These are phyloP conservation scores for Conticribra guillardii DNA, from an alignment of 108 stramenopile species.

Conservation along the genomic window DNA sequence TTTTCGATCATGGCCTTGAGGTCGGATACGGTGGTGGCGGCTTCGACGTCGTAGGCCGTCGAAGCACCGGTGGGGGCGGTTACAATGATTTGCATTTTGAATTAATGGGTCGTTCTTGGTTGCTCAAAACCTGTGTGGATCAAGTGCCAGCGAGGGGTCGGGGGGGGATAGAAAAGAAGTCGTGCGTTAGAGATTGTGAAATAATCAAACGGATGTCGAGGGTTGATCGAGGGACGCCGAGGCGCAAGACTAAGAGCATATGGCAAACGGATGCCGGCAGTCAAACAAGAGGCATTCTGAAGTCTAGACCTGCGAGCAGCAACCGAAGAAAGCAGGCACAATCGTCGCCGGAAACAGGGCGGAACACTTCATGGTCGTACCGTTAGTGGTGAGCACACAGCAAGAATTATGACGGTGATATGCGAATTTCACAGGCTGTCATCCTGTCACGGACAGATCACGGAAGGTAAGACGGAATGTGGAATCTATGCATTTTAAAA, in stretches of 20 bases:
- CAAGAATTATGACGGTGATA: conserved; percentile 19
- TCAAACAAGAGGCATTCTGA: neutral
- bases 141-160: neutral
- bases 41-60: conserved; percentile 83
- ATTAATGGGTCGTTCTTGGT: conserved; percentile 51
- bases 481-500: no score
- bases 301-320: neutral
- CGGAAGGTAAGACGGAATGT: no score
- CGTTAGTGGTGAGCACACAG: conserved; percentile 33
- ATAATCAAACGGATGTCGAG: no score
- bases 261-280: no score
- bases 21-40: conserved; percentile 78
- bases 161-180: neutral
- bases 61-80: conserved; percentile 51
- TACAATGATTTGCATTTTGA: conserved; percentile 79
- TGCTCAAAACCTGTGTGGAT: conserved; percentile 67
- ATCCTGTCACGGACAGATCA: no score
- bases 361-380: conserved; percentile 28
- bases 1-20: conserved; percentile 91
- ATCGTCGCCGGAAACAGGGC: neutral
- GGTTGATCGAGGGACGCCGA: no score
- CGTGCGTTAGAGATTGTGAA: no score
- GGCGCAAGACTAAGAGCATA: no score
- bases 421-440: no score
- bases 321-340: neutral